Evolutionary conservation across 306 rosid genomes (phyloP), one percentile per base, ranked within the genome.

Genomic region (Elaeagnus macrophylla): DNA sequence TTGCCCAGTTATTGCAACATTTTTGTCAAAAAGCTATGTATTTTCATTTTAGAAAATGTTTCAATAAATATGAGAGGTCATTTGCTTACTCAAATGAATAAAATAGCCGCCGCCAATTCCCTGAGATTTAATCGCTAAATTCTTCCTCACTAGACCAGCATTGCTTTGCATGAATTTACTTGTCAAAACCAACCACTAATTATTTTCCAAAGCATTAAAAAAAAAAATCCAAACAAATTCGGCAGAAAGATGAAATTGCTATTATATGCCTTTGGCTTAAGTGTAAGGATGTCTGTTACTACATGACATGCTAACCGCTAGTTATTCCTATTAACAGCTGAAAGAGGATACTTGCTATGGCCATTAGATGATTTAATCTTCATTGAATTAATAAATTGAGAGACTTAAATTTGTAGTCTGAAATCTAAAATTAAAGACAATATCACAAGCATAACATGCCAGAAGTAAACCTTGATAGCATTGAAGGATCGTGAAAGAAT

Each of bases 91-190:
- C 88, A 90, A 71, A 54, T 86, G 76, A 63, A 90, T 60, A 18
- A 90, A 76, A 76, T 90, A 90, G 67, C 94, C 95, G 61, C 60
- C 77, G 61, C 74, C 75, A 55, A 69, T 82, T 16, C 79, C 60
- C 61, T 79, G 79, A 54, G 91, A 74, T 80, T 86, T 90, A 67
- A 90, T 81, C 2, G 95, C 66, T 70, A 90, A 72, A 72, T 69
- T 90, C 78, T 90, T 90, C 81, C 94, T 79, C 57, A 86, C 88
- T 83, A 83, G 95, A 35, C 97, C 97, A 62, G 97, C 88, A 73
- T 86, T 79, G 62, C 97, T 90, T 74, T 79, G 56, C 65, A 75
- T 36, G 59, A 44, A 52, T n/a, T n/a, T 54, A 47, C 62, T 73
- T 50, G 59, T 57, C 52, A 57, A 72, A 65, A 18, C 44, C 37